Percentiles rank a stretch among this genome's conserved stretches.
Conservation (phyloP, 2,329 filamentous ascomycete species). For the Ophiostoma australiae region DNA sequence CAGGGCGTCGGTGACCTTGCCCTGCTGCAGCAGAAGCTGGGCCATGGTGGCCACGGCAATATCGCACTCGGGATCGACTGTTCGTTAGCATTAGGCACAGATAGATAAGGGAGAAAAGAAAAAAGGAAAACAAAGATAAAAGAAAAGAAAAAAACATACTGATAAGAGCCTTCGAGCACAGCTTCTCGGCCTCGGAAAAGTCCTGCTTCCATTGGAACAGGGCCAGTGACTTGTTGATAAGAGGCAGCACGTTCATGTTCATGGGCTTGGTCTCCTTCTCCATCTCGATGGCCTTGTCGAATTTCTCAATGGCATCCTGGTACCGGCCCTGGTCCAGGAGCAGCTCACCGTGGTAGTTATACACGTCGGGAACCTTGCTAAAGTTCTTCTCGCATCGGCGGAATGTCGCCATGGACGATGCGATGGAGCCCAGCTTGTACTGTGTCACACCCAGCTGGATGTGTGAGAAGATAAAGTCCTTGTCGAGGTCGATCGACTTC, state of each 20-base stretch:
- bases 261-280: constrained; percentile 91
- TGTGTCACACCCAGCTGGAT: constrained; percentile 98
- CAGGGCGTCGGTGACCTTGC: constrained; percentile 90
- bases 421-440: constrained; percentile 98
- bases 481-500: constrained; percentile 95
- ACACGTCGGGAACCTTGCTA: constrained; percentile 90
- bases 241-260: constrained; percentile 92
- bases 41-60: constrained; percentile 99
- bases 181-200: constrained; percentile 86
- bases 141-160: constrained; percentile 56
- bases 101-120: constrained; percentile 23
- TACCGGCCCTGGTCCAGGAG: constrained; percentile 95
- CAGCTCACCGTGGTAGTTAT: constrained; percentile 99
- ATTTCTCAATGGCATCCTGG: constrained; percentile 93
- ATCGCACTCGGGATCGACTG: constrained; percentile 96
- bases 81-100: constrained; percentile 33
- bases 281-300: constrained; percentile 97
- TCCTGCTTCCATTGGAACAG: constrained; percentile 99
- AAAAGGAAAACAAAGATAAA: constrained; percentile 31
- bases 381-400: constrained; percentile 98
- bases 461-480: constrained; percentile 97
- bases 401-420: constrained; percentile 98
- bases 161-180: constrained; percentile 95
- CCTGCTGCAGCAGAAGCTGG: constrained; percentile 92
- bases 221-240: constrained; percentile 97